Evolutionary conservation across 768 basidiomycete genomes (phyloP).

Genomic region (Asterophora parasitica): DNA sequence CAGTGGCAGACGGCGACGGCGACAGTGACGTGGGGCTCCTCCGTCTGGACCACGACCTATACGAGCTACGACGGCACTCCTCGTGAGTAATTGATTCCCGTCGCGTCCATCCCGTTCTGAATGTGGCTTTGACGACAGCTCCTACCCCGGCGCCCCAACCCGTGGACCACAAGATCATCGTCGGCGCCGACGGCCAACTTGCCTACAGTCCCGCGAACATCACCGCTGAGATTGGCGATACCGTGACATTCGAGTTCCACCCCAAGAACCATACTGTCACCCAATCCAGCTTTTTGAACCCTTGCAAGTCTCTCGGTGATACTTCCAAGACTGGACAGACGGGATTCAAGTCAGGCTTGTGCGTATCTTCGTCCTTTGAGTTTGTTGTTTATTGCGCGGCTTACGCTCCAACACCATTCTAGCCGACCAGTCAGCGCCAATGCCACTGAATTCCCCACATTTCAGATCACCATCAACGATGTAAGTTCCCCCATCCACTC

Average conservation of each 20-base stretch:
- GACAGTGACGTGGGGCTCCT: constrained; percentile 30
- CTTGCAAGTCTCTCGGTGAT: constrained; percentile 26
- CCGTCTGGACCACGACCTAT: constrained; percentile 35
- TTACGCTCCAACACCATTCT: background rate
- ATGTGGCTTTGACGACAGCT: background rate
- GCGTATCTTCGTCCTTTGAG: constrained; percentile 14
- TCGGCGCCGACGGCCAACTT: constrained; percentile 33
- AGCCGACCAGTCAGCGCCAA: constrained; percentile 41
- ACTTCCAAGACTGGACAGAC: constrained; percentile 17
- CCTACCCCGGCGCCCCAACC: constrained; percentile 18
- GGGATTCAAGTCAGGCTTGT: constrained; percentile 44
- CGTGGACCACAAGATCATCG: constrained; percentile 9
- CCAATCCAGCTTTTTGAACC: constrained; percentile 35
- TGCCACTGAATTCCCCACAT: constrained; percentile 39
- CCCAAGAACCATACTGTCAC: constrained; percentile 46
- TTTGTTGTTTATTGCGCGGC: background rate
- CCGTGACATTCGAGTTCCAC: constrained; percentile 39
- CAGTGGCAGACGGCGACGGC: constrained; percentile 35
- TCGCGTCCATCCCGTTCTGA: constrained; percentile 16
- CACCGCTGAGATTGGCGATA: constrained; percentile 37
- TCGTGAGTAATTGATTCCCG: constrained; percentile 17
- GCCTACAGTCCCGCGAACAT: constrained; percentile 35
- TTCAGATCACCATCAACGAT: constrained; percentile 45
- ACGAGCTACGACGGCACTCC: constrained; percentile 33
- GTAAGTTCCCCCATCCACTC: constrained; percentile 14